Conservation (phyloP, 345 rosid species). For the Gossypium longicalyx region DNA sequence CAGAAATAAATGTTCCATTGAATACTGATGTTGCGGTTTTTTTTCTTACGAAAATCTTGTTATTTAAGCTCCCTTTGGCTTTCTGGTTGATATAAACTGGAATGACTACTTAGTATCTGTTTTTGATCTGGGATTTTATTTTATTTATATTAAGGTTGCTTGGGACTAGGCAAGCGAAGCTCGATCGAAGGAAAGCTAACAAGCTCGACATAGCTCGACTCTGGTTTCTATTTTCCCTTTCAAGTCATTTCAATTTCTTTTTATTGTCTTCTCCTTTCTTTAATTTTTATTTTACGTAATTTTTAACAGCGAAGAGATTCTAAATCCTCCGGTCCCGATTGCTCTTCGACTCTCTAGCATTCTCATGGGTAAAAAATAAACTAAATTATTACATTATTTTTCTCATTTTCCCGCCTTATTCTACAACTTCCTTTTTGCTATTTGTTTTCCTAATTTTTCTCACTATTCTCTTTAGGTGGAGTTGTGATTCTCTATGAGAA, state of each 20-base stretch:
- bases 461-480: conserved; percentile 50
- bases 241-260: neutral
- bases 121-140: neutral
- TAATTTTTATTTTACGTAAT: neutral
- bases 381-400: neutral
- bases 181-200: conserved; percentile 63
- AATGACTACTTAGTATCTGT: conserved; percentile 3
- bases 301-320: conserved; percentile 72
- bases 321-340: conserved; percentile 87
- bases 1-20: neutral
- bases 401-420: neutral
- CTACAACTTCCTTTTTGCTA: neutral
- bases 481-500: conserved; percentile 89
- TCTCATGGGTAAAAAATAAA: conserved; percentile 61
- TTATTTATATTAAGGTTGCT: conserved; percentile 58
- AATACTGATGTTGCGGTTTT: neutral
- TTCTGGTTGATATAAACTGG: neutral
- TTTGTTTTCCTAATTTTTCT: conserved; percentile 2
- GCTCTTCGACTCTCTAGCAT: conserved; percentile 90
- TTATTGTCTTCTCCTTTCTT: neutral
- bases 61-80: neutral
- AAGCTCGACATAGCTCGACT: conserved; percentile 69
- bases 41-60: neutral
- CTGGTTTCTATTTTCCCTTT: conserved; percentile 39
- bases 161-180: conserved; percentile 80